Percentiles rank a stretch among this genome's conserved stretches.
These are phyloP conservation scores for Globisporangium rhizosaccharum DNA, from an alignment of 352 stramenopile species.

Conservation along the genomic window DNA sequence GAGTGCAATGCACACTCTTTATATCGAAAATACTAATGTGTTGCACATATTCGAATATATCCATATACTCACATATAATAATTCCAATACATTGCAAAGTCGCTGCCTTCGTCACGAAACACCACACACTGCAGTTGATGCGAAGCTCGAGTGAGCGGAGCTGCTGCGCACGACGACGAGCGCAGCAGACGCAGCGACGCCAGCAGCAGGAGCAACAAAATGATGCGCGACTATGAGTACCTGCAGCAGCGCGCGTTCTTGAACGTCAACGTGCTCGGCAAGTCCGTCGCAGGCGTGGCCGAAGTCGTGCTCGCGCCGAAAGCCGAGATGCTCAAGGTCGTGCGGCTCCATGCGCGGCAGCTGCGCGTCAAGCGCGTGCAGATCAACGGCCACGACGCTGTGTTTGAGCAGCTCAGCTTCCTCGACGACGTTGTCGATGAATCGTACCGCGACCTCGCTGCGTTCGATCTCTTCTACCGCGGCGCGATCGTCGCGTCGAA, in stretches of 20 bases:
- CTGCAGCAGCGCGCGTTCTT: conserved; percentile 79
- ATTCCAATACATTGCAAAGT: background rate
- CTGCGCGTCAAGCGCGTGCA: conserved; percentile 50
- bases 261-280: conserved; percentile 69
- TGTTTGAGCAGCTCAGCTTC: conserved; percentile 83
- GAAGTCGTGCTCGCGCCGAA: conserved; percentile 73
- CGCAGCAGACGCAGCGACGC: too few relatives aligned
- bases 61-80: background rate
- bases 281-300: conserved; percentile 47
- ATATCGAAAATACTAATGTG: background rate
- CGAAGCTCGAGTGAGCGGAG: too few relatives aligned
- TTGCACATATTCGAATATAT: background rate
- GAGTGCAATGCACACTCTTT: background rate
- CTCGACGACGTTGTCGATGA: conserved; percentile 73
- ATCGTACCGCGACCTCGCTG: conserved; percentile 67
- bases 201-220: conserved; percentile 13
- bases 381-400: conserved; percentile 45
- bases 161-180: too few relatives aligned
- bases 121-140: background rate
- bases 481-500: conserved; percentile 80
- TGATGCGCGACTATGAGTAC: conserved; percentile 85
- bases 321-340: conserved; percentile 36
- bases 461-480: conserved; percentile 83
- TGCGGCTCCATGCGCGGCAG: conserved; percentile 75
- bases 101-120: background rate